Percentiles rank a stretch among this genome's conserved stretches.
These are phyloP conservation scores for Cucumis hystrix DNA, from an alignment of 306 rosid species.

Conservation along the genomic window DNA sequence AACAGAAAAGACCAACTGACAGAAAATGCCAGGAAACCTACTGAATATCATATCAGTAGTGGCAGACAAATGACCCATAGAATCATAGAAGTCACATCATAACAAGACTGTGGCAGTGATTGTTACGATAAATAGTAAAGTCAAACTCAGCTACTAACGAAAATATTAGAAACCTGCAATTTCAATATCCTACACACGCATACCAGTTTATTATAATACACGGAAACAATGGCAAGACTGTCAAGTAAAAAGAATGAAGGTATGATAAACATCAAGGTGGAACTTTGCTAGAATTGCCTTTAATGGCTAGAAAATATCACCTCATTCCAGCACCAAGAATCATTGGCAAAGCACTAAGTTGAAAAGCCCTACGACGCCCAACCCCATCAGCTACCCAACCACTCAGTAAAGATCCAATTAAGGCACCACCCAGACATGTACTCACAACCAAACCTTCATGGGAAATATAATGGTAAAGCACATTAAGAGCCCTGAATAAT, in stretches of 20 bases:
- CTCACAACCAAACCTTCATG: conserved; percentile 90
- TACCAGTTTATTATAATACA: background rate
- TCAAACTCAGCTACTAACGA: background rate
- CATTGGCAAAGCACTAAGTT: conserved; percentile 81
- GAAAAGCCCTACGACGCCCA: conserved; percentile 94
- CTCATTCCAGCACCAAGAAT: conserved; percentile 81
- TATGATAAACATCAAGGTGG: background rate
- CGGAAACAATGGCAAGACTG: background rate
- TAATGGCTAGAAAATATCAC: conserved; percentile 19
- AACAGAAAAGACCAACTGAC: background rate
- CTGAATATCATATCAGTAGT: background rate
- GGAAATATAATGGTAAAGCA: conserved; percentile 6
- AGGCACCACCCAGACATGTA: conserved; percentile 90
- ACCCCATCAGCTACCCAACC: conserved; percentile 96
- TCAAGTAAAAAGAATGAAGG: background rate
- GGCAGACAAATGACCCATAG: background rate
- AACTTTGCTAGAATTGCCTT: background rate
- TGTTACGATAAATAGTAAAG: background rate
- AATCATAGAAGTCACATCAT: background rate
- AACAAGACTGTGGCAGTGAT: background rate
- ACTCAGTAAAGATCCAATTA: conserved; percentile 74
- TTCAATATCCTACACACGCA: background rate
- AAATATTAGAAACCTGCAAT: background rate
- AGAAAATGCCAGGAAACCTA: background rate
- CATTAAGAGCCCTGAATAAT: conserved; percentile 11